Conservation (phyloP, 169 alveolate species). For the Cystoisospora suis region DNA sequence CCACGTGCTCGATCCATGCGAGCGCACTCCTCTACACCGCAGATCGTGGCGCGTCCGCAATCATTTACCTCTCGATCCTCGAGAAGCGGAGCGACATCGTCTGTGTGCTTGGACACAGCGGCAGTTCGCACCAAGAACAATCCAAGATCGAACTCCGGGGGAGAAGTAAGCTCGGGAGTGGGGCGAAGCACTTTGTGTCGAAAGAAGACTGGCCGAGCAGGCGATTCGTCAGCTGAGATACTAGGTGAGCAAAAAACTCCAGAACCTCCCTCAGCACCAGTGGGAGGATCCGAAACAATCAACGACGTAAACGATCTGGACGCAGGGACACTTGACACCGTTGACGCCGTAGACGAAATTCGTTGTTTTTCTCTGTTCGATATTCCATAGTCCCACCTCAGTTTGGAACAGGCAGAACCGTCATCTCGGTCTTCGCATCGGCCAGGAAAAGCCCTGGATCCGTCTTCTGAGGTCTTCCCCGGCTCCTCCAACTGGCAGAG, state of each 20-base stretch:
- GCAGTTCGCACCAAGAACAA: slow-evolving; percentile 38
- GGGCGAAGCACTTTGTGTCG: slow-evolving; percentile 39
- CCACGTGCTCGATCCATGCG: too few species aligned
- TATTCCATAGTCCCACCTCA: too few species aligned
- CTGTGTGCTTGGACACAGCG: slow-evolving; percentile 39
- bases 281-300: neutral
- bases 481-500: too few species aligned
- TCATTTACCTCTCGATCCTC: slow-evolving; percentile 32
- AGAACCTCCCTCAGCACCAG: neutral
- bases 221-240: neutral
- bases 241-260: slow-evolving; percentile 7
- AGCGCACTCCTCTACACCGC: too few species aligned
- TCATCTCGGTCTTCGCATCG: too few species aligned
- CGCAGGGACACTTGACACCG: neutral
- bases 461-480: too few species aligned
- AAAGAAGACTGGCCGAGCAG: neutral
- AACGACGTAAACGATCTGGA: neutral
- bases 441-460: too few species aligned
- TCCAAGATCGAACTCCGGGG: slow-evolving; percentile 39
- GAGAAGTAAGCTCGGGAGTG: neutral
- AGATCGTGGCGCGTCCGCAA: too few species aligned
- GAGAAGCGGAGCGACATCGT: slow-evolving; percentile 28
- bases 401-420: too few species aligned
- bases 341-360: neutral
- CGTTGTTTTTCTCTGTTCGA: too few species aligned